Evolutionary conservation across 208 protist genomes (phyloP), one percentile per base, ranked within the genome.

Genomic region (Crithidia sp.): DNA sequence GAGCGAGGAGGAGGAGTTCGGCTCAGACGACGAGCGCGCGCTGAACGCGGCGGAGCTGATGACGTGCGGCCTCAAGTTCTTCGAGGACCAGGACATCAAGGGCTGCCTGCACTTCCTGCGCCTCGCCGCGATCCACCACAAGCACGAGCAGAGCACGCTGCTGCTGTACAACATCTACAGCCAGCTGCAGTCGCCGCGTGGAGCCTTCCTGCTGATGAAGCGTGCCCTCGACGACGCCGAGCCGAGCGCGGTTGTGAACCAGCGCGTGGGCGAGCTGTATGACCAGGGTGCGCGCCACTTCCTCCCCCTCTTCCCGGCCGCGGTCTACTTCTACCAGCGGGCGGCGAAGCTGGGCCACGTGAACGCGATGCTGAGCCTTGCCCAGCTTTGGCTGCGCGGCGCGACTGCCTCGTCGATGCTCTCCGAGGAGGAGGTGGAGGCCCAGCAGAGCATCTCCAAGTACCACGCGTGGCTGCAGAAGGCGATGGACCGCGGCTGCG

Each of bases 291-390:
- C 84, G 7, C 83, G 87, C 50, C 79, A 93, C 82, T 96, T 97
- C 65, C 81, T 93, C 10, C 91, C 93, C 2, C 73, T 96, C 43
- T 96, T 97, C 77, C 90, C 91, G 9, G 90, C 89, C 19, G 91
- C 93, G 6, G 40, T 97, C 39, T 90, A 92, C 80, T 97, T 96
- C 70, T 96, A 94, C 81, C 89, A 97, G 80, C 93, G 91, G 47
- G 93, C 93, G 37, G 93, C 93, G 28, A 71, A 85, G 63, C 80
- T 88, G 19, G 93, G 93, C 17, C 85, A 82, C 73, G 87, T 92
- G n/a, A 84, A 87, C 67, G 86, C 89, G 16, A 96, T 97, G 93
- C 81, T 95, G 50, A 84, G 82, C 55, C 83, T 96, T 19, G 87
- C 93, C 7, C 89, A 95, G 81, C 73, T 97, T 53, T 95, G 87